Conservation (phyloP, 2,329 filamentous ascomycete species). For the Aspergillus caelatus region DNA sequence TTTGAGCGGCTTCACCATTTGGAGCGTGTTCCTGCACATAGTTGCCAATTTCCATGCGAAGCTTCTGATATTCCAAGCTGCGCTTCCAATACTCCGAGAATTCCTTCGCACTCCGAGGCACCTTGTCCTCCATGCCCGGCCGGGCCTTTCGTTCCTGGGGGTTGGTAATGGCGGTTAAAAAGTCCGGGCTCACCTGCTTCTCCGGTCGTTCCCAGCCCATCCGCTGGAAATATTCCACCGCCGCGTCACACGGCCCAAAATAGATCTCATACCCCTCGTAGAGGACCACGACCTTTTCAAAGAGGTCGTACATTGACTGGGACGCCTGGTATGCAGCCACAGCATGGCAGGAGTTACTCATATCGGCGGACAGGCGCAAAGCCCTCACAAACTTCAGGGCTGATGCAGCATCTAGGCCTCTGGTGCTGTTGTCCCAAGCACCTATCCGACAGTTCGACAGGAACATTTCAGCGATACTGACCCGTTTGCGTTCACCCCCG, state of each 20-base stretch:
- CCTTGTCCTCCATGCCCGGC: slow-evolving; percentile 60
- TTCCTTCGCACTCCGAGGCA: slow-evolving; percentile 68
- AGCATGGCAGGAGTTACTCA: slow-evolving; percentile 45
- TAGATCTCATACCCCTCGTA: slow-evolving; percentile 75
- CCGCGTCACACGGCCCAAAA: slow-evolving; percentile 63
- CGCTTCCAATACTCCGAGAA: slow-evolving; percentile 61
- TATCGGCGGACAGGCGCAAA: slow-evolving; percentile 48
- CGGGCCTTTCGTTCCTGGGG: slow-evolving; percentile 58
- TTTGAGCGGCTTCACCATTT: neutral
- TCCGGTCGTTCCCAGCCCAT: slow-evolving; percentile 68
- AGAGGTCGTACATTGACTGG: slow-evolving; percentile 50
- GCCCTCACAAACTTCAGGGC: slow-evolving; percentile 56
- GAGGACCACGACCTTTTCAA: slow-evolving; percentile 70
- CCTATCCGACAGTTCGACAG: slow-evolving; percentile 61
- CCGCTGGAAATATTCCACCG: slow-evolving; percentile 65
- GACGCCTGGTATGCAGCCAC: slow-evolving; percentile 55
- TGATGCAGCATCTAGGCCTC: slow-evolving; percentile 59
- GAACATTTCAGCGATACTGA: slow-evolving; percentile 68
- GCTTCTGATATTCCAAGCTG: slow-evolving; percentile 47
- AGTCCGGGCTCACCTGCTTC: slow-evolving; percentile 68
- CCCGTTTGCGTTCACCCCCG: slow-evolving; percentile 69
- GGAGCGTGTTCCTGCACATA: neutral
- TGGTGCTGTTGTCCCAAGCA: slow-evolving; percentile 70
- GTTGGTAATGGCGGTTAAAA: slow-evolving; percentile 68
- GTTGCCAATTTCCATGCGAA: slow-evolving; percentile 36